Percentiles rank a stretch among this genome's conserved stretches.
phyloP scores from a whole-genome alignment of 2,329 filamentous ascomycete species.

The Xylaria sp. region DNA sequence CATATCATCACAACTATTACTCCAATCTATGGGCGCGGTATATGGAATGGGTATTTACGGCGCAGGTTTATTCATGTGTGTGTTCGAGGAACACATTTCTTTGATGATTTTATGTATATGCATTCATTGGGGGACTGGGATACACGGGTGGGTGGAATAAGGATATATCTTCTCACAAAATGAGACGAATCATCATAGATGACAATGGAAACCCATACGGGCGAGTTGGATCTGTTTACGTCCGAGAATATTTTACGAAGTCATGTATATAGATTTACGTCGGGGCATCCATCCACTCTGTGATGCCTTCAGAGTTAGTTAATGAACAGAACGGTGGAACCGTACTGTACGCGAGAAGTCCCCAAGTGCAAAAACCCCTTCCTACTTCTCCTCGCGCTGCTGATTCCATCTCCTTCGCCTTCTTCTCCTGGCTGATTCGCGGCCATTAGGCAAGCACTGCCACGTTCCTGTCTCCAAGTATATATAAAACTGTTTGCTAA shows the following conservation, averaged over 20 bases:
- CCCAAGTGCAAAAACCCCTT: background rate
- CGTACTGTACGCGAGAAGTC: background rate
- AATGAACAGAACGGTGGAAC: background rate
- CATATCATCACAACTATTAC: background rate
- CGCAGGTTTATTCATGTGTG: conserved; percentile 16
- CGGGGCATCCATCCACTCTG: background rate
- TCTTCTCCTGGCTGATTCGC: background rate
- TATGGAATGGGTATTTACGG: conserved; percentile 10
- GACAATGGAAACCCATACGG: background rate
- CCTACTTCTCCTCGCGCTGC: background rate
- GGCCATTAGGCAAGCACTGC: no score
- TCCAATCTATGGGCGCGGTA: conserved; percentile 10
- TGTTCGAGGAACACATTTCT: conserved; percentile 4
- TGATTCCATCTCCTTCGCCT: background rate
- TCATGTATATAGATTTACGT: conserved; percentile 30
- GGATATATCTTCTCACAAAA: background rate
- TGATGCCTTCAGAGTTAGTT: conserved; percentile 1
- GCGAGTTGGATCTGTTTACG: conserved; percentile 8
- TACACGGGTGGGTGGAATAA: background rate
- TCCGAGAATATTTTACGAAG: conserved; percentile 22
- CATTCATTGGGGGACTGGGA: conserved; percentile 9
- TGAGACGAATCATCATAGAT: background rate
- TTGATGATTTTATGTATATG: conserved; percentile 26
- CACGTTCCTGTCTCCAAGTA: no score
- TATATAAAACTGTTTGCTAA: no score